These are phyloP conservation scores for Melocanna baccifera DNA, from an alignment of 176 grass and related monocot genomes.

Conservation along the genomic window DNA sequence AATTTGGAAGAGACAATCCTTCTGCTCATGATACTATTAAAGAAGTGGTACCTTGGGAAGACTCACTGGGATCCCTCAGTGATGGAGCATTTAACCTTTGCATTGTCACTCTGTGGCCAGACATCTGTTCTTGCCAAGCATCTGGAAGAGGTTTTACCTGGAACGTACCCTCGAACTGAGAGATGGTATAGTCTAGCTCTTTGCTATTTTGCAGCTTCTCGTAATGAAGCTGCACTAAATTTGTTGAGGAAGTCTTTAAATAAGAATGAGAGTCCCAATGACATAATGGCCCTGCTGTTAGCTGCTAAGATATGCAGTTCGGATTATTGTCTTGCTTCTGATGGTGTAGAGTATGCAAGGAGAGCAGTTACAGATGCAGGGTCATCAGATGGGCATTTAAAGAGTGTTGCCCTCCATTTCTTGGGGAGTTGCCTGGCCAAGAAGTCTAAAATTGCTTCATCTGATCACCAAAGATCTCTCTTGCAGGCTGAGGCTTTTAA, in stretches of 20 bases:
- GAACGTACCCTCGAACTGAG: constrained; percentile 72
- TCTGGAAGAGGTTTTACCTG: constrained; percentile 82
- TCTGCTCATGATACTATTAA: constrained; percentile 80
- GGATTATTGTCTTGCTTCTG: constrained; percentile 54
- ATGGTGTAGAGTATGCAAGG: constrained; percentile 79
- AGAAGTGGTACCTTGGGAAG: constrained; percentile 77
- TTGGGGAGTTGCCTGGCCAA: constrained; percentile 77
- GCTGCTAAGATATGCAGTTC: constrained; percentile 90
- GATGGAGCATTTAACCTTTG: constrained; percentile 89
- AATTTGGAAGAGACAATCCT: constrained; percentile 97
- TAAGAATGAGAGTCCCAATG: constrained; percentile 70
- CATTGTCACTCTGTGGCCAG: constrained; percentile 78
- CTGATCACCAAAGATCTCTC: constrained; percentile 75
- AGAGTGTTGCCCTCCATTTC: constrained; percentile 62
- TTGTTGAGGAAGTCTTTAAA: constrained; percentile 79
- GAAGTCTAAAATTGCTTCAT: constrained; percentile 68
- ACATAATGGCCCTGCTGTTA: constrained; percentile 69
- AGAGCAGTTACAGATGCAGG: constrained; percentile 54
- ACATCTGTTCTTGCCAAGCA: constrained; percentile 72
- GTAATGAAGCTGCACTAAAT: constrained; percentile 72
- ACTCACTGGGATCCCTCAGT: constrained; percentile 86
- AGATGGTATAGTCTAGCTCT: constrained; percentile 88
- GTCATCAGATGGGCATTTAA: constrained; percentile 64
- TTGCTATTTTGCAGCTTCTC: constrained; percentile 60
- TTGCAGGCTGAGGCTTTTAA: constrained; percentile 83